These are phyloP conservation scores for Parietichytrium sp. DNA, from an alignment of 108 stramenopile species.

Conservation along the genomic window DNA sequence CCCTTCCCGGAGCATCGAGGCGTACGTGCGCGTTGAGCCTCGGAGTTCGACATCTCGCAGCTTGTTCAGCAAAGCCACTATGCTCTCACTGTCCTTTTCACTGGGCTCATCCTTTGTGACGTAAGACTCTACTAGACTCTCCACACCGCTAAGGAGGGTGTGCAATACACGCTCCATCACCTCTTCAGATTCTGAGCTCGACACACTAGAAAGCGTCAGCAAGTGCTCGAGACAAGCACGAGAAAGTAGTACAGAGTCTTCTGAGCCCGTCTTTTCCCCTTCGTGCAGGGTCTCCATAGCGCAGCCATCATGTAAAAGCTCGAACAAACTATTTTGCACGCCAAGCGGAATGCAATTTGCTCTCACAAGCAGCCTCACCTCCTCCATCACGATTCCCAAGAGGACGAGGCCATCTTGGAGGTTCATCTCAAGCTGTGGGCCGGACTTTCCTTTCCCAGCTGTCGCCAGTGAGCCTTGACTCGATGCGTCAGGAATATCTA, in stretches of 20 bases:
- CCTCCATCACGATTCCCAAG: slow-evolving; percentile 15
- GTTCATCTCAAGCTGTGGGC: too few species aligned
- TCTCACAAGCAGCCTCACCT: neutral
- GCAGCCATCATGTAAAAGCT: neutral
- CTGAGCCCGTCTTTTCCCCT: neutral
- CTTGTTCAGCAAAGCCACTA: neutral
- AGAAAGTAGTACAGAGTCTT: neutral
- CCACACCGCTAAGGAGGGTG: slow-evolving; percentile 1
- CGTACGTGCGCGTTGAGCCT: neutral
- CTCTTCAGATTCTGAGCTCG: neutral
- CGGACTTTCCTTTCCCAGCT: too few species aligned
- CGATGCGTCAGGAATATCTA: neutral
- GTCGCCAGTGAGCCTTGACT: too few species aligned
- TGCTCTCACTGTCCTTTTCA: neutral
- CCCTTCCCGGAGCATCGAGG: neutral
- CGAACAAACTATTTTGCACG: neutral
- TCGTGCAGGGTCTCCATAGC: neutral
- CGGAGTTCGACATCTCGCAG: slow-evolving; percentile 1
- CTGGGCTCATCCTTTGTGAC: neutral
- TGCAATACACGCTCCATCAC: neutral
- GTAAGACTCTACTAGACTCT: neutral
- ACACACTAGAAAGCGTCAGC: neutral
- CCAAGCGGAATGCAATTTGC: neutral
- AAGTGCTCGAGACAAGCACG: slow-evolving; percentile 27
- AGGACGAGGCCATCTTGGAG: too few species aligned